Conservation (phyloP, 352 stramenopile species). For the Nothophytophthora sp. region DNA sequence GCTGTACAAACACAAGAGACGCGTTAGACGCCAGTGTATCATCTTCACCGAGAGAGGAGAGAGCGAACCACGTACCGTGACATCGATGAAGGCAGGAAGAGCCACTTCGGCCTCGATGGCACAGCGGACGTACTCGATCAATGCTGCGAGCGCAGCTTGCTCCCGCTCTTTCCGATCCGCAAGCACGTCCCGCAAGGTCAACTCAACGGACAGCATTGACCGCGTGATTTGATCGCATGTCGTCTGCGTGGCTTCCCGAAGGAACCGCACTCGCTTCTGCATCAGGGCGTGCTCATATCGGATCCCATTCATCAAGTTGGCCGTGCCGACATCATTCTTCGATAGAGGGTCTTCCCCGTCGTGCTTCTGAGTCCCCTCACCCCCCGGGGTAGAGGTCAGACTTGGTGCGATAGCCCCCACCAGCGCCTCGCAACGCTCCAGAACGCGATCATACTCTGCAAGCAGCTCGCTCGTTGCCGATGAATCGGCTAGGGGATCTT, state of each 20-base stretch:
- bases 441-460: conserved; percentile 40
- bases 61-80: conserved; percentile 40
- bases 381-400: conserved; percentile 6
- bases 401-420: conserved; percentile 33
- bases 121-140: conserved; percentile 50
- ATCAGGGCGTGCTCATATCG: conserved; percentile 65
- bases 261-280: conserved; percentile 42
- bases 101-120: conserved; percentile 63
- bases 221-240: conserved; percentile 48
- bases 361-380: background rate
- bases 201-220: conserved; percentile 51
- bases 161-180: conserved; percentile 48
- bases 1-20: conserved; percentile 23
- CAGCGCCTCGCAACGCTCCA: conserved; percentile 45
- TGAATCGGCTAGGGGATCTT: conserved; percentile 26
- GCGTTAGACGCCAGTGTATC: background rate
- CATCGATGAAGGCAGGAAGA: conserved; percentile 60
- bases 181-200: conserved; percentile 43
- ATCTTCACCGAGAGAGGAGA: background rate
- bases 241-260: conserved; percentile 44
- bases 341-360: background rate
- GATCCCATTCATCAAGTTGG: conserved; percentile 60
- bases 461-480: conserved; percentile 41
- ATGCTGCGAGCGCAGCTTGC: conserved; percentile 36
- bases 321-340: conserved; percentile 30